These are phyloP conservation scores for Harrya chromipes DNA, from an alignment of 768 basidiomycete species.

Conservation along the genomic window DNA sequence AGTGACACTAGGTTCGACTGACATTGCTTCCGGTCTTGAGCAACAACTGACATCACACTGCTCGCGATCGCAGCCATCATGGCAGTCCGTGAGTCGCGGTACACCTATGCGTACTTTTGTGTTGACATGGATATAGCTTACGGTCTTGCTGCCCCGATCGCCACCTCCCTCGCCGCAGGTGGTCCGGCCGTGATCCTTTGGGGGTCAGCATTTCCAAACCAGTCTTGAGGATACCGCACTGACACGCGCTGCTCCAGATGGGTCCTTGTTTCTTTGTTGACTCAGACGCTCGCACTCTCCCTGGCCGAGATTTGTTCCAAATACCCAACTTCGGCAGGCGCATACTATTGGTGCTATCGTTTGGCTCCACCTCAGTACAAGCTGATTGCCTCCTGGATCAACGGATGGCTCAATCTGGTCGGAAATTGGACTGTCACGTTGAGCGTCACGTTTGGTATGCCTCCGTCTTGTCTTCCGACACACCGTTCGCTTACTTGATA, in stretches of 20 bases:
- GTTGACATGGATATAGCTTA: constrained; percentile 39
- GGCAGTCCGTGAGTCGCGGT: constrained; percentile 52
- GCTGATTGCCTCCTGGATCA: constrained; percentile 58
- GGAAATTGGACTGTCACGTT: constrained; percentile 69
- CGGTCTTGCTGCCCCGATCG: constrained; percentile 54
- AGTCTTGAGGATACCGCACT: not conserved
- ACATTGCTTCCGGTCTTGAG: not conserved
- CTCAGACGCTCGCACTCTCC: constrained; percentile 49
- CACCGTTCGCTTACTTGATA: not conserved
- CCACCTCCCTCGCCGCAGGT: constrained; percentile 52
- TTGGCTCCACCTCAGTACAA: constrained; percentile 51
- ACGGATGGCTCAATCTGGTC: constrained; percentile 66
- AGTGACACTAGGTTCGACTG: constrained; percentile 49
- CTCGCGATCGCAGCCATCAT: constrained; percentile 44
- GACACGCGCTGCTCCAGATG: constrained; percentile 33
- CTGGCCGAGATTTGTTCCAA: constrained; percentile 58
- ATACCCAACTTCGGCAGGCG: constrained; percentile 59
- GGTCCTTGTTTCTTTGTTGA: constrained; percentile 48
- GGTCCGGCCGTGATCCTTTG: constrained; percentile 57
- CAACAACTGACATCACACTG: constrained; percentile 2
- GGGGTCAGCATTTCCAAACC: constrained; percentile 38
- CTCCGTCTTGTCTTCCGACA: not conserved
- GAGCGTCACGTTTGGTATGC: constrained; percentile 57
- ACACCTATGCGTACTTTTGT: not conserved
- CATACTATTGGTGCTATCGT: constrained; percentile 66